phyloP scores from a whole-genome alignment of 2,329 filamentous ascomycete species.

The Xylariaceae sp. region DNA sequence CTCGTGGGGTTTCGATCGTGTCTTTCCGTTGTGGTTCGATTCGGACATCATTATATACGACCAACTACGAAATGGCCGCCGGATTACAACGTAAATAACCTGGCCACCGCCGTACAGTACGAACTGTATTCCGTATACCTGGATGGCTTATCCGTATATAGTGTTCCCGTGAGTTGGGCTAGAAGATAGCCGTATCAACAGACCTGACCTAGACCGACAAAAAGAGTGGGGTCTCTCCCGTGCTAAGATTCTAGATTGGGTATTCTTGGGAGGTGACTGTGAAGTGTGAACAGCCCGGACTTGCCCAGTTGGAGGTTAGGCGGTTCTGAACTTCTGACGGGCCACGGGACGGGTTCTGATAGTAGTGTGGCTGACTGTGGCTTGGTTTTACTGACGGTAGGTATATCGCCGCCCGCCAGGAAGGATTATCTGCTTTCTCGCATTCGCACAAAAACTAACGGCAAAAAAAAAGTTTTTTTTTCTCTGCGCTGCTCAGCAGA shows the following conservation, averaged over 20 bases:
- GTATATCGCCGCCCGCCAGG: background rate
- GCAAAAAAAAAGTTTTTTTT: no score
- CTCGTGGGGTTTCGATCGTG: no score
- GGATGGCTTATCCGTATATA: background rate
- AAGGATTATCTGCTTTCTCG: no score
- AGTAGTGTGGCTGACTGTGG: background rate
- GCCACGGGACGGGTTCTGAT: background rate
- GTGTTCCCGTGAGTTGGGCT: background rate
- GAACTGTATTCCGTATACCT: background rate
- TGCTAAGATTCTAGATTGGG: background rate
- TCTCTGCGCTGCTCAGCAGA: no score
- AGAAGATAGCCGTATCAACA: background rate
- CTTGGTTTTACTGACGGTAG: background rate
- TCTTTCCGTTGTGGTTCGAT: no score
- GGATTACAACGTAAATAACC: no score
- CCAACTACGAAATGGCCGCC: no score
- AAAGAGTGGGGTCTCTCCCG: background rate
- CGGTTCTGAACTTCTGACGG: no score
- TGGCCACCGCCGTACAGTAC: background rate
- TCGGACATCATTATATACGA: no score
- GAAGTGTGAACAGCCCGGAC: background rate
- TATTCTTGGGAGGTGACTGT: background rate
- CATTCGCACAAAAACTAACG: no score
- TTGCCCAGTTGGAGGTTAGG: background rate
- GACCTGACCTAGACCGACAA: background rate